Conservation (phyloP, 768 basidiomycete genomes). For the Pisolithus orientalis region DNA sequence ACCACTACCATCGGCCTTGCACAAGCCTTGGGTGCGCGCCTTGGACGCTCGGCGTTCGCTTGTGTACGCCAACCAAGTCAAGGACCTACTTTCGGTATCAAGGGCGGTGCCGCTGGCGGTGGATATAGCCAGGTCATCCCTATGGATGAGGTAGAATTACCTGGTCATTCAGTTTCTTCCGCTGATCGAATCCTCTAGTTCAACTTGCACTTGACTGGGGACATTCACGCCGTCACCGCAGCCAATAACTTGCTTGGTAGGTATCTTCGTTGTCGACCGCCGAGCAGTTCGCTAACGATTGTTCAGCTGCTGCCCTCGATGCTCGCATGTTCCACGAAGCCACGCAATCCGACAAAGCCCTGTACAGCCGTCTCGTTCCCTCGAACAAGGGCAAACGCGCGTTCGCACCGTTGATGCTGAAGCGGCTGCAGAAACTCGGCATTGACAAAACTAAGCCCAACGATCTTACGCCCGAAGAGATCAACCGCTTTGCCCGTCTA, state of each 20-base stretch:
- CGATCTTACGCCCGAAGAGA: slow-evolving; percentile 89
- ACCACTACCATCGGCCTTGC: slow-evolving; percentile 97
- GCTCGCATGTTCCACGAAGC: slow-evolving; percentile 97
- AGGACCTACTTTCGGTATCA: slow-evolving; percentile 98
- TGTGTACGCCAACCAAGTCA: slow-evolving; percentile 98
- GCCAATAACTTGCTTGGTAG: slow-evolving; percentile 93
- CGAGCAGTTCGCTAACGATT: slow-evolving; percentile 1
- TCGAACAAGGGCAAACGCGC: slow-evolving; percentile 90
- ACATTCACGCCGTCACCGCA: slow-evolving; percentile 96
- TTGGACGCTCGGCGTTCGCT: slow-evolving; percentile 88
- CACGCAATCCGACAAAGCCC: slow-evolving; percentile 91
- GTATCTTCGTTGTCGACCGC: slow-evolving; percentile 2
- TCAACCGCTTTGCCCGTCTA: slow-evolving; percentile 82
- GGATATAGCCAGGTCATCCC: slow-evolving; percentile 99
- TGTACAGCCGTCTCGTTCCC: slow-evolving; percentile 90
- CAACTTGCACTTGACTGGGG: slow-evolving; percentile 92
- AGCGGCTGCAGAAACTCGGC: slow-evolving; percentile 89
- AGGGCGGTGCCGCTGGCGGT: slow-evolving; percentile 96
- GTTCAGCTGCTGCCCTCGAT: slow-evolving; percentile 87
- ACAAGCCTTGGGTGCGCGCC: slow-evolving; percentile 92
- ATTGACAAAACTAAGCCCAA: slow-evolving; percentile 92
- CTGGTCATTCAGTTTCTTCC: background rate
- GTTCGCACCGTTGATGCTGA: slow-evolving; percentile 95
- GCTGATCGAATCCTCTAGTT: slow-evolving; percentile 45
- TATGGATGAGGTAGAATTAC: slow-evolving; percentile 79